phyloP scores from a whole-genome alignment of 257 asterid species.

The Ballota nigra region DNA sequence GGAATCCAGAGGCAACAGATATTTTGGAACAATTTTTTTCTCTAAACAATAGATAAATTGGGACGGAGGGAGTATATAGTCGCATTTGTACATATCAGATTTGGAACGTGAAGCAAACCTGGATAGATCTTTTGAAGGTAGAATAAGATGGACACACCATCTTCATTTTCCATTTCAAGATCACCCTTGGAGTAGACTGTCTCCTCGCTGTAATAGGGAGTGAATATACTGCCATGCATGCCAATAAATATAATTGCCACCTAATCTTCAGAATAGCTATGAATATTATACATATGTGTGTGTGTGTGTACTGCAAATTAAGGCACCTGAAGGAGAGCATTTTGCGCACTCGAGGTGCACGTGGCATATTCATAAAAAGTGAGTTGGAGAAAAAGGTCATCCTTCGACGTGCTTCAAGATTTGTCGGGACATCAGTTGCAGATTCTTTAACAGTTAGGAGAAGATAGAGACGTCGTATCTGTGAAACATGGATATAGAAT shows the following conservation, averaged over 20 bases:
- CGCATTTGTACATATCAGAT: slow-evolving; percentile 14
- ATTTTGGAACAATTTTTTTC: no score
- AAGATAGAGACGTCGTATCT: slow-evolving; percentile 93
- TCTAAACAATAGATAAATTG: no score
- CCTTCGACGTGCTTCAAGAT: slow-evolving; percentile 96
- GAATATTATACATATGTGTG: background rate
- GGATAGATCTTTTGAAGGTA: slow-evolving; percentile 93
- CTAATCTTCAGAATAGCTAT: slow-evolving; percentile 2
- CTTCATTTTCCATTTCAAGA: slow-evolving; percentile 97
- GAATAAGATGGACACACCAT: slow-evolving; percentile 84
- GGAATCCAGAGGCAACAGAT: background rate
- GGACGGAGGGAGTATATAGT: background rate
- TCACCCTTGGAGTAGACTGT: slow-evolving; percentile 92
- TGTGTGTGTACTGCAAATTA: slow-evolving; percentile 24
- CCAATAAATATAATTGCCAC: slow-evolving; percentile 25
- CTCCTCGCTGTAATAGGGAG: slow-evolving; percentile 98
- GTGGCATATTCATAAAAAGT: slow-evolving; percentile 96
- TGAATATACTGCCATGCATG: slow-evolving; percentile 71
- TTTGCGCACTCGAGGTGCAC: slow-evolving; percentile 96
- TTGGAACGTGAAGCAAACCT: slow-evolving; percentile 47
- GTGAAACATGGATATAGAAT: slow-evolving; percentile 25
- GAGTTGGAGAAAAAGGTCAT: slow-evolving; percentile 91
- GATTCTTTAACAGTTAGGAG: slow-evolving; percentile 97
- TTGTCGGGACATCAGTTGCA: slow-evolving; percentile 84
- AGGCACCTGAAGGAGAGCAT: slow-evolving; percentile 87